A percentile compares a stretch with the other conserved stretches of the same genome.
These are phyloP conservation scores for Combretum micranthum DNA, from an alignment of 345 rosid species.

Conservation along the genomic window DNA sequence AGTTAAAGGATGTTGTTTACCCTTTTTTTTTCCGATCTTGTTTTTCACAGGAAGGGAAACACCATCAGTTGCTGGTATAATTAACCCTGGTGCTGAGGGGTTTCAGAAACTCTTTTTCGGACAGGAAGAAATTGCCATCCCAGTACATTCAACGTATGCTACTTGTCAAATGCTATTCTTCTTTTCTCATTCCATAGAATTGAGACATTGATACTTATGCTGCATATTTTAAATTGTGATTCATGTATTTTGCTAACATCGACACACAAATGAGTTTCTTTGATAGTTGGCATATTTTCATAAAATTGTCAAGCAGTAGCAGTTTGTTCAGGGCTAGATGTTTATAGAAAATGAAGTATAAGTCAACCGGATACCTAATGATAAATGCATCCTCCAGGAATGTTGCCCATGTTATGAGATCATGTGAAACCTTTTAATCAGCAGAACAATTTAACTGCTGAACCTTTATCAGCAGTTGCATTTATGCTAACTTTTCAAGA, in stretches of 20 bases:
- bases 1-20: background rate
- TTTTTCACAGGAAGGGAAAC: conserved; percentile 68
- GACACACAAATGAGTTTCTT: no score
- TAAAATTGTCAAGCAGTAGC: no score
- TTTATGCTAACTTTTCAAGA: conserved; percentile 1
- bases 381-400: no score
- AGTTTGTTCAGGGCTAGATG: no score
- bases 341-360: no score
- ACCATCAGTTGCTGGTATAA: conserved; percentile 95
- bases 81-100: conserved; percentile 92
- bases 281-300: no score
- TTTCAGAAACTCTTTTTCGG: conserved; percentile 98
- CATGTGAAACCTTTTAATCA: background rate
- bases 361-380: no score
- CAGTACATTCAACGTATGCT: conserved; percentile 81
- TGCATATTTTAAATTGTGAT: background rate
- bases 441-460: background rate
- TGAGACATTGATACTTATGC: background rate
- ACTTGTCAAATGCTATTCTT: background rate
- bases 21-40: background rate
- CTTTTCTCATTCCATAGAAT: background rate
- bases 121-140: conserved; percentile 97
- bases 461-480: background rate
- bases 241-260: no score
- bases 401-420: no score